Conservation (phyloP, 768 basidiomycete species). For the Leucocoprinus birnbaumii region DNA sequence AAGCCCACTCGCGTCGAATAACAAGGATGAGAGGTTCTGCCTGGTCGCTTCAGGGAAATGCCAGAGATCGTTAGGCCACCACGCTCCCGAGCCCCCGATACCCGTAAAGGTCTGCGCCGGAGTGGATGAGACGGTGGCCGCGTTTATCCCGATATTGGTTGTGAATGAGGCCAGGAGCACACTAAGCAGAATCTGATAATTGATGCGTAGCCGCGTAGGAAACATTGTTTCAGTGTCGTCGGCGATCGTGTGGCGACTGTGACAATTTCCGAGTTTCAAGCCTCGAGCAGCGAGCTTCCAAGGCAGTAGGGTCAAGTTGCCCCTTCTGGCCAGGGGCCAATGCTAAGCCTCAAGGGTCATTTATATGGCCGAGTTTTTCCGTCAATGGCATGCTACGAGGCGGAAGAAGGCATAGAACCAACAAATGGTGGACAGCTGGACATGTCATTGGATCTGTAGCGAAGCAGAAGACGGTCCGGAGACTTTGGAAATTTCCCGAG, state of each 20-base stretch:
- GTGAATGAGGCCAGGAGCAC: neutral
- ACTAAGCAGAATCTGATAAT: neutral
- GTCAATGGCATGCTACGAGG: slow-evolving; percentile 11
- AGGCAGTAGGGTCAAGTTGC: neutral
- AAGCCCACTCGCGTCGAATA: slow-evolving; percentile 35
- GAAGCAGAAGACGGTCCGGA: neutral
- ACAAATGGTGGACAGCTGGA: neutral
- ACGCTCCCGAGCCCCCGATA: slow-evolving; percentile 43
- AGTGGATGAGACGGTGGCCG: slow-evolving; percentile 25
- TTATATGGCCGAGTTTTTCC: slow-evolving; percentile 10
- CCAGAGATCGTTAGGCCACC: slow-evolving; percentile 43
- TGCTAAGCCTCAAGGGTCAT: neutral
- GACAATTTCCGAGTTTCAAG: neutral
- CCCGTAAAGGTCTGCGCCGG: slow-evolving; percentile 34
- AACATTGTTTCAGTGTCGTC: neutral
- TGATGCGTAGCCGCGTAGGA: neutral
- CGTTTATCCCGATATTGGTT: neutral
- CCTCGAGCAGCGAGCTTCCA: neutral
- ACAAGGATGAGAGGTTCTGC: slow-evolving; percentile 35
- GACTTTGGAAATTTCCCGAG: neutral
- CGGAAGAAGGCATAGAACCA: slow-evolving; percentile 15
- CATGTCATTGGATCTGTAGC: neutral
- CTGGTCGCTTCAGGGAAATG: slow-evolving; percentile 36
- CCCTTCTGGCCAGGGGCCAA: too few species aligned
- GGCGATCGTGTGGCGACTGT: neutral